Percentiles rank a stretch among this genome's conserved stretches.
Conservation (phyloP, 176 grass and related monocot species). For the Eleusine indica region DNA sequence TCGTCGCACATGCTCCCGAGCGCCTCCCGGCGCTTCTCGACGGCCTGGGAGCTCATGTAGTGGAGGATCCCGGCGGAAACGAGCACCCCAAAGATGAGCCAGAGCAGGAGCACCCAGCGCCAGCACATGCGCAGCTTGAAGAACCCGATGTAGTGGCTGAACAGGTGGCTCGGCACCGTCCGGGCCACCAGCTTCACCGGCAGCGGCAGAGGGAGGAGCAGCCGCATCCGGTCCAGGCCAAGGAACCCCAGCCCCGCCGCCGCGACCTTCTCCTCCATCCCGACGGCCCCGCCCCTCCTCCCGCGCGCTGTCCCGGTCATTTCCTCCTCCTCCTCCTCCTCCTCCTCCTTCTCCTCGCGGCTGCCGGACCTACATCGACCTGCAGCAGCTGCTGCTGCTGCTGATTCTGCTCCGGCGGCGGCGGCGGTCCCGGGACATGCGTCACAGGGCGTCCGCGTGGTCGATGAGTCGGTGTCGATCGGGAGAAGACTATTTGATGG, state of each 20-base stretch:
- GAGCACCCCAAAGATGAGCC: conserved; percentile 45
- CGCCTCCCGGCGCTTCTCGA: conserved; percentile 65
- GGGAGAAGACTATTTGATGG: background rate
- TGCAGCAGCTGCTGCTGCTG: background rate
- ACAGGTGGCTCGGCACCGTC: conserved; percentile 55
- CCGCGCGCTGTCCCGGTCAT: conserved; percentile 24
- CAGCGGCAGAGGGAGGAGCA: conserved; percentile 24
- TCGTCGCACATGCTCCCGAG: conserved; percentile 96
- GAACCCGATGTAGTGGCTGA: conserved; percentile 49
- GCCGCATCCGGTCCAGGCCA: conserved; percentile 36
- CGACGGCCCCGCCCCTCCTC: background rate
- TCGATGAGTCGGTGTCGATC: conserved; percentile 10
- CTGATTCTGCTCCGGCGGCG: background rate
- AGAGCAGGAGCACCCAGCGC: conserved; percentile 50
- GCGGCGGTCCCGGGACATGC: conserved; percentile 24
- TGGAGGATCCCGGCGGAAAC: conserved; percentile 22
- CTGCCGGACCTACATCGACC: conserved; percentile 13
- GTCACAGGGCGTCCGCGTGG: conserved; percentile 4
- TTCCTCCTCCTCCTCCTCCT: background rate
- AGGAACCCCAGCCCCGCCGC: conserved; percentile 43
- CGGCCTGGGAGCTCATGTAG: conserved; percentile 38
- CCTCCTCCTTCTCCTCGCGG: background rate
- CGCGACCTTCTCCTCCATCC: conserved; percentile 42
- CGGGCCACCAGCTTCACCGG: conserved; percentile 60
- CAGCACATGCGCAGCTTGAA: conserved; percentile 48